Evolutionary conservation across 306 rosid species (phyloP).

Genomic region (Prunus mongolica): DNA sequence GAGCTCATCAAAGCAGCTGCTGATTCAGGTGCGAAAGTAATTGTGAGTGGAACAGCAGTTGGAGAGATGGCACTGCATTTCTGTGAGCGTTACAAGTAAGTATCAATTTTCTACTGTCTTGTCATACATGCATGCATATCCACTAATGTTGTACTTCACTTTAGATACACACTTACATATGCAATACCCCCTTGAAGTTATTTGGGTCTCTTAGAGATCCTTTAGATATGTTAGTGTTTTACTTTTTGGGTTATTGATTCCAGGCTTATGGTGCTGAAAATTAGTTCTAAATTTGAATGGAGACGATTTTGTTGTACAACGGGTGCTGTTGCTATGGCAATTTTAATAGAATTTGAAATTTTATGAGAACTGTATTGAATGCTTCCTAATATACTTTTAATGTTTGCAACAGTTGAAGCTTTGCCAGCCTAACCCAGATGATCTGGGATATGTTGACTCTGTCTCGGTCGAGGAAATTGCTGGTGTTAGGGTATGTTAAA

Average conservation of each 20-base stretch:
- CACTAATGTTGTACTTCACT: no score
- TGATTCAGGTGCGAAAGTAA: slow-evolving; percentile 84
- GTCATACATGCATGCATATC: no score
- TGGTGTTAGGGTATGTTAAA: slow-evolving; percentile 70
- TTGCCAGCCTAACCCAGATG: slow-evolving; percentile 87
- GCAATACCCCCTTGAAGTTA: no score
- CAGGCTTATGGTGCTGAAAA: slow-evolving; percentile 93
- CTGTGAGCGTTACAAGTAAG: slow-evolving; percentile 85
- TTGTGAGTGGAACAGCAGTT: slow-evolving; percentile 87
- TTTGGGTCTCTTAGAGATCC: no score
- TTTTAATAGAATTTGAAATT: slow-evolving; percentile 9
- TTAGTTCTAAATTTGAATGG: slow-evolving; percentile 87
- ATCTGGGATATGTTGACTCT: slow-evolving; percentile 83
- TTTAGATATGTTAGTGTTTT: neutral
- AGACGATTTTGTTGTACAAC: slow-evolving; percentile 77
- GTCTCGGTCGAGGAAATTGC: slow-evolving; percentile 88
- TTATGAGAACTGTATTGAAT: neutral
- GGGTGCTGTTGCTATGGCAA: slow-evolving; percentile 74
- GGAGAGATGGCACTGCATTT: slow-evolving; percentile 99
- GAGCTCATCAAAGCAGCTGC: slow-evolving; percentile 95
- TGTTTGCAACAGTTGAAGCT: slow-evolving; percentile 70
- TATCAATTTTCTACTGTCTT: neutral
- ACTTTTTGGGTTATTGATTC: slow-evolving; percentile 22
- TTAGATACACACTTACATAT: no score
- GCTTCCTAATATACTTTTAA: slow-evolving; percentile 17